Base-by-base conservation (phyloP, 2,329 filamentous ascomycete genomes). In the Cercospora nicotianae region DNA sequence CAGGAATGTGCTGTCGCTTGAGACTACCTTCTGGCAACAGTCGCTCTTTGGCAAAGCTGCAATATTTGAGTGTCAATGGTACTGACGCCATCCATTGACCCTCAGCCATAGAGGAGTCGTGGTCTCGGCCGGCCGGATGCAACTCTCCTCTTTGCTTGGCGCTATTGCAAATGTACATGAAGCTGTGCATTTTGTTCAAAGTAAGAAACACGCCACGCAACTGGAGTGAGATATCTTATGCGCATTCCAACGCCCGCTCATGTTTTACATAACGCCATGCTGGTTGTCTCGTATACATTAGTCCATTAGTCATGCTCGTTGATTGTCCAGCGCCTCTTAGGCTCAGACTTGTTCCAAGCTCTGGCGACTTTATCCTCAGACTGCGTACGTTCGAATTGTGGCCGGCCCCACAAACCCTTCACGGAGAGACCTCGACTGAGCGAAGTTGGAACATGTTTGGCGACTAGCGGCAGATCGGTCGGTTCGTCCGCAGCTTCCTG, bases 361-460 rank as follows among this genome's bases (percentile, higher is more conserved):
- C 68, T 39, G 26, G 36, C 39, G 23, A 73, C 67, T 60, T 67
- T 70, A 48, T 69, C 69, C 20, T 69, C 71, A n/a, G 66, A 62
- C 16, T 67, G 66, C 20, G 63, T 60, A 18, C 58, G 57, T 31
- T 64, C 48, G 30, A 64, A 64, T 28, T 55, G 66, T 13, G 78
- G 77, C n/a, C 77, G 77, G 0, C 82, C 81, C 82, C 82, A 84
- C 5, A 84, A 79, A 1, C 81, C 81, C 53, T 79, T 74, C 69
- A 73, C 74, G 73, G 74, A 77, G 8, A 77, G 61, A n/a, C 72
- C 72, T 42, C 73, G 57, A 28, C 68, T 70, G 5, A 75, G 64
- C n/a, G 67, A 67, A 5, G 67, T 60, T 5, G 74, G 74, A 1
- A 72, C 67, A 39, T 70, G 67, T 2, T 68, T 63, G 23, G 64